phyloP scores from a whole-genome alignment of 2,329 filamentous ascomycete species.

The Paraconiothyrium brasiliense region DNA sequence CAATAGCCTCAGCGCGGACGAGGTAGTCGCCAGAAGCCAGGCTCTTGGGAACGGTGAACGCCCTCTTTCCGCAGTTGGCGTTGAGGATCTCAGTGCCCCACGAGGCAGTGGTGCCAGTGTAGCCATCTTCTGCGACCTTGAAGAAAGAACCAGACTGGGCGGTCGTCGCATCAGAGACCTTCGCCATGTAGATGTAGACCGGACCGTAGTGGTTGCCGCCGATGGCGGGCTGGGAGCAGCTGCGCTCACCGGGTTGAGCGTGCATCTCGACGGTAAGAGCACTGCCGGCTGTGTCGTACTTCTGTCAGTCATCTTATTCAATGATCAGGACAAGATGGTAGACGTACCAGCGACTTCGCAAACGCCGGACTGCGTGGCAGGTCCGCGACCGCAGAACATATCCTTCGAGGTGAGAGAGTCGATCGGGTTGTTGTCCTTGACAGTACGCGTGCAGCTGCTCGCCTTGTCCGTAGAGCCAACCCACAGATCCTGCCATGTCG shows the following conservation, averaged over 20 bases:
- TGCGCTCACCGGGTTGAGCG: conserved; percentile 44
- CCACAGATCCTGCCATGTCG: conserved; percentile 52
- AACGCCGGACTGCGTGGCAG: conserved; percentile 33
- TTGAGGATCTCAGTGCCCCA: conserved; percentile 52
- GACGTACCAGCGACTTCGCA: conserved; percentile 47
- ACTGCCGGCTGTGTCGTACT: conserved; percentile 35
- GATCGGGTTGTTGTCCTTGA: conserved; percentile 49
- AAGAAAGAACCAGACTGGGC: conserved; percentile 45
- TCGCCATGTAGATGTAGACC: conserved; percentile 51
- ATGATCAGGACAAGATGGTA: neutral
- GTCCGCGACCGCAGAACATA: conserved; percentile 50
- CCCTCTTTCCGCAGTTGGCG: conserved; percentile 49
- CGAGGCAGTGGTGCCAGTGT: conserved; percentile 45
- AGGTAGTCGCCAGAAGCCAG: conserved; percentile 46
- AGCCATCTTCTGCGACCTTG: conserved; percentile 51
- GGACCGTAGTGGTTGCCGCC: conserved; percentile 52
- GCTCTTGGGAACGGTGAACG: conserved; percentile 47
- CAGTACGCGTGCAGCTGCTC: conserved; percentile 40
- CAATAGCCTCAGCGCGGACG: conserved; percentile 46
- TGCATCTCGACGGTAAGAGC: conserved; percentile 51
- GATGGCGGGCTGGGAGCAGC: conserved; percentile 45
- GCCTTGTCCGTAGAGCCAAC: conserved; percentile 45
- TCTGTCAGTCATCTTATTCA: conserved; percentile 21
- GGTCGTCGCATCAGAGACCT: conserved; percentile 47
- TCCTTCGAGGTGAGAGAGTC: conserved; percentile 38